Percentiles rank a stretch among this genome's conserved stretches.
phyloP scores from a whole-genome alignment of 805 yeast species.

The Teunomyces kruisii region DNA sequence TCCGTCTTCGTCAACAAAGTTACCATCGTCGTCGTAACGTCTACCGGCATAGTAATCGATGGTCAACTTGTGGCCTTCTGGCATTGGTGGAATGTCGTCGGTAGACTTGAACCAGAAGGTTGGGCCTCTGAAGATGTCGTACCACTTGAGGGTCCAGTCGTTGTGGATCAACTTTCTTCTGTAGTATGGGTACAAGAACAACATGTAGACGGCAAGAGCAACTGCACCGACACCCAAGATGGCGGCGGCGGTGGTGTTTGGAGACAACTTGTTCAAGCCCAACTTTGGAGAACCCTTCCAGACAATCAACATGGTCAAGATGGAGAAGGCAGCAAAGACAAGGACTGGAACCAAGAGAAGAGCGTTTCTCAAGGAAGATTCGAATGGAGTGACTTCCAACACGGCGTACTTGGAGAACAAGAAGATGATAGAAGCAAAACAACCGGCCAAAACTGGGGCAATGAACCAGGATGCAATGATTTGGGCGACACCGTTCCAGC shows the following conservation, averaged over 20 bases:
- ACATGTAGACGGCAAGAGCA: constrained; percentile 49
- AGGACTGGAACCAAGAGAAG: constrained; percentile 58
- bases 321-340: constrained; percentile 58
- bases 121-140: constrained; percentile 60
- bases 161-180: constrained; percentile 56
- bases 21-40: constrained; percentile 29
- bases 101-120: constrained; percentile 50
- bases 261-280: constrained; percentile 51
- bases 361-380: constrained; percentile 50
- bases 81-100: constrained; percentile 65
- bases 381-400: constrained; percentile 52
- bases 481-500: constrained; percentile 71
- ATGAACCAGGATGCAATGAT: constrained; percentile 80
- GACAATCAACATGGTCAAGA: constrained; percentile 73
- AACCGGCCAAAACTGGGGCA: constrained; percentile 72
- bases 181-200: constrained; percentile 61
- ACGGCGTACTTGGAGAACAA: constrained; percentile 59
- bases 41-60: constrained; percentile 69
- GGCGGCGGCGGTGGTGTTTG: constrained; percentile 55
- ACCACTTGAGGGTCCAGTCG: constrained; percentile 67
- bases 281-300: constrained; percentile 80
- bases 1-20: constrained; percentile 8
- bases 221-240: constrained; percentile 66
- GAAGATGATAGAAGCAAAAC: constrained; percentile 58
- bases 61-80: constrained; percentile 53